phyloP scores from a whole-genome alignment of 2,329 filamentous ascomycete species.

The Ophiostoma pallidulum region DNA sequence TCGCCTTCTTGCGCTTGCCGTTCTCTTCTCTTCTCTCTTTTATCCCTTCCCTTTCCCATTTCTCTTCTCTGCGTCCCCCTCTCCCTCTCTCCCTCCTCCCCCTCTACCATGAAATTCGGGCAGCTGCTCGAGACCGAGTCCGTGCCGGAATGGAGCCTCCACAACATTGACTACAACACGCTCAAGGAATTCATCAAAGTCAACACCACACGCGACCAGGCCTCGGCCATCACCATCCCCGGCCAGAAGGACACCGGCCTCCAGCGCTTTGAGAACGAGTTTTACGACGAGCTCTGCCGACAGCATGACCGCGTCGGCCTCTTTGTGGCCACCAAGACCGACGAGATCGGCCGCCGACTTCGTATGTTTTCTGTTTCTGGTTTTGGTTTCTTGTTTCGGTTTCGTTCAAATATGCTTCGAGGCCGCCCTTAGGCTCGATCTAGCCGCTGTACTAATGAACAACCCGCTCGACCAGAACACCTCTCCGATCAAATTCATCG shows the following conservation, averaged over 20 bases:
- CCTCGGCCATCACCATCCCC: slow-evolving; percentile 62
- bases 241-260: slow-evolving; percentile 54
- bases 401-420: too few relatives aligned
- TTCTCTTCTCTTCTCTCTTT: too few relatives aligned
- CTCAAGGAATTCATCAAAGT: slow-evolving; percentile 78
- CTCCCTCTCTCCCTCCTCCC: not conserved
- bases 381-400: too few relatives aligned
- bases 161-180: slow-evolving; percentile 84
- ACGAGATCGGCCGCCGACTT: slow-evolving; percentile 63
- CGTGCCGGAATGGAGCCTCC: slow-evolving; percentile 72
- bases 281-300: slow-evolving; percentile 59
- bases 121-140: slow-evolving; percentile 64
- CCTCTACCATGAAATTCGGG: slow-evolving; percentile 60
- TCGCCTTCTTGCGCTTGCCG: too few relatives aligned
- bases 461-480: slow-evolving; percentile 33
- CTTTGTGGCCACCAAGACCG: slow-evolving; percentile 70
- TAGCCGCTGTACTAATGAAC: slow-evolving; percentile 3
- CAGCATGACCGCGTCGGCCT: slow-evolving; percentile 71
- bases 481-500: slow-evolving; percentile 39
- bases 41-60: not conserved
- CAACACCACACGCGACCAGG: slow-evolving; percentile 63
- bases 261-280: slow-evolving; percentile 57
- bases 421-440: not conserved
- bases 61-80: not conserved
- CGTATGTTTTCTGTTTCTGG: slow-evolving; percentile 35